phyloP scores from a whole-genome alignment of 2,329 filamentous ascomycete species.

The Ophiostoma sp. region DNA sequence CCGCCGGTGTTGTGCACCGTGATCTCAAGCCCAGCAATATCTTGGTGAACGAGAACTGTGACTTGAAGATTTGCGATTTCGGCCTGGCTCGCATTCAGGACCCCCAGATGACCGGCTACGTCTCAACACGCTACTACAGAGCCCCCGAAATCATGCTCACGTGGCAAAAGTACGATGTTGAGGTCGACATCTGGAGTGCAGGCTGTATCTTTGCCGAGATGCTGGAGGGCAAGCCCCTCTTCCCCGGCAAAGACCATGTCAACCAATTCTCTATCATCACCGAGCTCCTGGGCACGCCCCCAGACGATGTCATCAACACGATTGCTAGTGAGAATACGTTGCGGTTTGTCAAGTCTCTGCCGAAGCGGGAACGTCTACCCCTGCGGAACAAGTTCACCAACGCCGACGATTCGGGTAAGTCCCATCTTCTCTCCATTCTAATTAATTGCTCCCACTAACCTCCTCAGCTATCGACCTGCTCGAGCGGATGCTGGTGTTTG shows the following conservation, averaged over 20 bases:
- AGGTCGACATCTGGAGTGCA: conserved; percentile 99
- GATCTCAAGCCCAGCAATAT: conserved; percentile 99
- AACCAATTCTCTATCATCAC: conserved; percentile 99
- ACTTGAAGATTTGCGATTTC: conserved; percentile 99
- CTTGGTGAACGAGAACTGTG: conserved; percentile 98
- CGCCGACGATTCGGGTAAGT: conserved; percentile 77
- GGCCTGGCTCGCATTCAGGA: conserved; percentile 96
- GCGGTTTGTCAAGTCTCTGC: conserved; percentile 94
- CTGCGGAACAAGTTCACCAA: conserved; percentile 91
- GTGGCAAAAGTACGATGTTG: conserved; percentile 99
- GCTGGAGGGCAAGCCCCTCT: conserved; percentile 96
- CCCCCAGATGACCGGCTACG: conserved; percentile 99
- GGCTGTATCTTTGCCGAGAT: conserved; percentile 99
- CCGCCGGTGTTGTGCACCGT: conserved; percentile 93
- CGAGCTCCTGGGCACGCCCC: conserved; percentile 90
- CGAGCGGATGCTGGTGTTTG: conserved; percentile 96
- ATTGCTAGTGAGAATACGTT: conserved; percentile 98
- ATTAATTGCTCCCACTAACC: neutral
- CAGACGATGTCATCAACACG: conserved; percentile 96
- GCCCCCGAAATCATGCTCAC: conserved; percentile 99
- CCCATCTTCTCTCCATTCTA: neutral
- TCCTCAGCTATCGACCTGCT: conserved; percentile 80
- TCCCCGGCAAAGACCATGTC: conserved; percentile 98
- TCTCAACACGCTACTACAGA: conserved; percentile 97
- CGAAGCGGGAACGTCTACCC: conserved; percentile 88